Conservation (phyloP, 352 stramenopile genomes). For the Pythium chondricola region DNA sequence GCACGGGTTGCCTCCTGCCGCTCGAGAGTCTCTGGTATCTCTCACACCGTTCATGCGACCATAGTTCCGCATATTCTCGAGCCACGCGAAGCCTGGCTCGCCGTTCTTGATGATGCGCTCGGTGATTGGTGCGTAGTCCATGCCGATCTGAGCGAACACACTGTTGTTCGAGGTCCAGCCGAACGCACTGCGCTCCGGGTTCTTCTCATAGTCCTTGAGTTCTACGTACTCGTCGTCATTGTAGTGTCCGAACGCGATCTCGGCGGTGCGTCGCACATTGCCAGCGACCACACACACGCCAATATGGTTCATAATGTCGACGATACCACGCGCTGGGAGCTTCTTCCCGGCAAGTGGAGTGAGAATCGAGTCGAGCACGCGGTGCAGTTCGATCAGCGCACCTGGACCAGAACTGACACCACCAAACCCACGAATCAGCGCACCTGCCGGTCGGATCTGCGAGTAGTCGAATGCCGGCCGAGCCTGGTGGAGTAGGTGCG, state of each 20-base stretch:
- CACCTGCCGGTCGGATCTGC: conserved; percentile 70
- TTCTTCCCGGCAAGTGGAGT: conserved; percentile 34
- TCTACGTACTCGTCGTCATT: conserved; percentile 84
- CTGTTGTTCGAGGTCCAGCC: conserved; percentile 94
- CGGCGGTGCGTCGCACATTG: conserved; percentile 90
- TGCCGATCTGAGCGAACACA: conserved; percentile 89
- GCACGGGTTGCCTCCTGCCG: conserved; percentile 88
- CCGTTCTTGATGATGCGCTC: conserved; percentile 84
- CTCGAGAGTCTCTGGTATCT: conserved; percentile 78
- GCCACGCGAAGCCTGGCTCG: conserved; percentile 92
- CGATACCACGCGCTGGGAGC: conserved; percentile 73
- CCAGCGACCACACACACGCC: conserved; percentile 88
- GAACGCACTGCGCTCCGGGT: conserved; percentile 81
- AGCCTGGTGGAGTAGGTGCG: conserved; percentile 62
- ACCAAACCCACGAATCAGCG: conserved; percentile 88
- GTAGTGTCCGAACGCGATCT: conserved; percentile 92
- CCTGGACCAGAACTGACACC: conserved; percentile 83
- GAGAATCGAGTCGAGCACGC: conserved; percentile 50
- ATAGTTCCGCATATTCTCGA: conserved; percentile 91
- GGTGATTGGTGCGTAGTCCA: conserved; percentile 88
- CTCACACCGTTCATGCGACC: conserved; percentile 84
- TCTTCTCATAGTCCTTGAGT: conserved; percentile 89
- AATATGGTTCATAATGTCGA: conserved; percentile 92
- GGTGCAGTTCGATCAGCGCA: conserved; percentile 71
- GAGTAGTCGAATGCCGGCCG: conserved; percentile 76